These are phyloP conservation scores for Paraurostyla sp. DNA, from an alignment of 73 alveolate species.

Conservation along the genomic window DNA sequence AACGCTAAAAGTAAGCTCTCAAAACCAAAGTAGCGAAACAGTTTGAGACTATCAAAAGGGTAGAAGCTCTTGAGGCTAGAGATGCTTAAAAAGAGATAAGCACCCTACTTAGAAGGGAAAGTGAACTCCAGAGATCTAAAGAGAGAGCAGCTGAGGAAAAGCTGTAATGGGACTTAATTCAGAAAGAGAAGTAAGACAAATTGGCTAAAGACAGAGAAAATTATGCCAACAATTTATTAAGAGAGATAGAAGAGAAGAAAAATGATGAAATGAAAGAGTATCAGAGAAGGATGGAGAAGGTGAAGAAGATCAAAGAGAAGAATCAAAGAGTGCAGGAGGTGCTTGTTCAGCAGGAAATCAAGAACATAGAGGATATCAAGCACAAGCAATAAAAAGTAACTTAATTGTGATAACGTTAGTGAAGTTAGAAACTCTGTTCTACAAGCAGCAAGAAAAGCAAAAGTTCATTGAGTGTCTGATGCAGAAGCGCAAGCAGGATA, in stretches of 20 bases:
- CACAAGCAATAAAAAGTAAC: constrained; percentile 2
- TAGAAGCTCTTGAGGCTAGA: constrained; percentile 24
- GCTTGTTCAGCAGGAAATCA: neutral
- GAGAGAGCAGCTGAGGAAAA: neutral
- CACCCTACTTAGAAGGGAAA: neutral
- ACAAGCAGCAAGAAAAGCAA: neutral
- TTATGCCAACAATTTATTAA: neutral
- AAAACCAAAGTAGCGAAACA: constrained; percentile 3
- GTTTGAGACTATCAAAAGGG: constrained; percentile 2
- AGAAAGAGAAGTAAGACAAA: neutral
- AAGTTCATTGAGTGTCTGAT: neutral
- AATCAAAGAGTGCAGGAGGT: neutral
- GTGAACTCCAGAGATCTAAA: neutral
- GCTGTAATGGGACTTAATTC: neutral
- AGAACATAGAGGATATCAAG: neutral
- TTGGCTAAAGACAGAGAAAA: neutral
- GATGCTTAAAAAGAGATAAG: neutral
- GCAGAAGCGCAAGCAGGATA: neutral
- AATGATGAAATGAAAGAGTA: neutral
- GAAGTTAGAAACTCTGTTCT: constrained; percentile 36
- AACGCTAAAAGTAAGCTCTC: constrained; percentile 7
- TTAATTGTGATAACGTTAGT: neutral
- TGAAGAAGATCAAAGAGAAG: constrained; percentile 12
- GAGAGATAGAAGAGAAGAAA: neutral
- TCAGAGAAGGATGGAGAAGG: neutral